phyloP scores from a whole-genome alignment of 805 yeast species.

The Kurtzmaniella cleridarum region DNA sequence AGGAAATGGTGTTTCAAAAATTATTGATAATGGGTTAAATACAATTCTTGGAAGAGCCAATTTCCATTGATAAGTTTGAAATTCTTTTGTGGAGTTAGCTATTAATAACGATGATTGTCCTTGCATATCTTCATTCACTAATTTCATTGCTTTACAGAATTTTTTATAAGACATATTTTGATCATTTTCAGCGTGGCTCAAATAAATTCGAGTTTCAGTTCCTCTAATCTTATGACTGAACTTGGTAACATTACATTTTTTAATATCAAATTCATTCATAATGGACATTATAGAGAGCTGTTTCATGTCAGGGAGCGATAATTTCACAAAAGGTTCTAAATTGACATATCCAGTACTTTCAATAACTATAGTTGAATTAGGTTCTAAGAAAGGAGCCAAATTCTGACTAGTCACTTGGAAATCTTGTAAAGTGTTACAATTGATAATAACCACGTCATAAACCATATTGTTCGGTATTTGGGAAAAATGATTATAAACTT shows the following conservation, averaged over 20 bases:
- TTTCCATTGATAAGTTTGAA: conserved; percentile 76
- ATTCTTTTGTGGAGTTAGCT: conserved; percentile 49
- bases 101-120: conserved; percentile 44
- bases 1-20: conserved; percentile 70
- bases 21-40: conserved; percentile 67
- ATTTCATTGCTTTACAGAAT: conserved; percentile 27
- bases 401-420: conserved; percentile 25
- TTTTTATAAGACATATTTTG: conserved; percentile 13
- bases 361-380: conserved; percentile 49
- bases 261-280: conserved; percentile 58
- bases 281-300: conserved; percentile 43
- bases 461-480: conserved; percentile 10
- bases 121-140: conserved; percentile 26
- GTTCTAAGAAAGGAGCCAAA: conserved; percentile 20
- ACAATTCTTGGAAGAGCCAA: conserved; percentile 74
- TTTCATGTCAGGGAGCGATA: conserved; percentile 32
- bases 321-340: conserved; percentile 61
- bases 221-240: conserved; percentile 32
- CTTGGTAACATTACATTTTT: conserved; percentile 23
- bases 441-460: conserved; percentile 32
- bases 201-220: conserved; percentile 39
- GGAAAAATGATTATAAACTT: conserved; percentile 8
- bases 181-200: conserved; percentile 22
- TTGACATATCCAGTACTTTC: conserved; percentile 72
- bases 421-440: conserved; percentile 33